Evolutionary conservation across 2,329 filamentous ascomycete genomes (phyloP).

Genomic region (Xylariaceae sp.): DNA sequence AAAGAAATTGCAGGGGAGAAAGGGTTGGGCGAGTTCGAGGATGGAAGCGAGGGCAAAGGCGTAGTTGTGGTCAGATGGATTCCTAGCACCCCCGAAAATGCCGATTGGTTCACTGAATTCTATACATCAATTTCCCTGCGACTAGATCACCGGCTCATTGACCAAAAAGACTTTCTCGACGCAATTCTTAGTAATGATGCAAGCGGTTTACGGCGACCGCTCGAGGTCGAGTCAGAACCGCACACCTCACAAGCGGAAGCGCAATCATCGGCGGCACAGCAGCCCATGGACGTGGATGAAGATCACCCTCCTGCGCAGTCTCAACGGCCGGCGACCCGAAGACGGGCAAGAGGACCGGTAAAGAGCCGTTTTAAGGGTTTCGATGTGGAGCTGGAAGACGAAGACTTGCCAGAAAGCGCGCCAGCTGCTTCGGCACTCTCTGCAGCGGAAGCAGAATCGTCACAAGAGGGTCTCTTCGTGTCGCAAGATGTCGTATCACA

Average conservation of each 20-base stretch:
- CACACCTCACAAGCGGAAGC: constrained; percentile 31
- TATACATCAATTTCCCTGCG: constrained; percentile 69
- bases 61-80: constrained; percentile 79
- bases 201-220: constrained; percentile 67
- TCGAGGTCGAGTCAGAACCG: constrained; percentile 54
- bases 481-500: constrained; percentile 49
- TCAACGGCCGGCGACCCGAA: constrained; percentile 29
- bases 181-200: constrained; percentile 83
- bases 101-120: constrained; percentile 71
- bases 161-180: constrained; percentile 90
- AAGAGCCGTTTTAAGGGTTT: constrained; percentile 74
- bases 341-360: constrained; percentile 45
- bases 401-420: constrained; percentile 33
- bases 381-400: constrained; percentile 48
- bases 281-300: constrained; percentile 33
- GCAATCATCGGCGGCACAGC: constrained; percentile 12
- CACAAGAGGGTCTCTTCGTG: constrained; percentile 56
- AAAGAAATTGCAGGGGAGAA: constrained; percentile 76
- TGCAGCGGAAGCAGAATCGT: constrained; percentile 37
- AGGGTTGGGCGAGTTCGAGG: constrained; percentile 64
- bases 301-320: constrained; percentile 12
- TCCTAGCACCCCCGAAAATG: constrained; percentile 55
- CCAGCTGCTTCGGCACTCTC: constrained; percentile 6
- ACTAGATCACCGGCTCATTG: constrained; percentile 79
- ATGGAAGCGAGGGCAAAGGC: constrained; percentile 66